Percentiles rank a stretch among this genome's conserved stretches.
Conservation (phyloP, 179 eudicot genomes). For the Drosera spatulata region DNA sequence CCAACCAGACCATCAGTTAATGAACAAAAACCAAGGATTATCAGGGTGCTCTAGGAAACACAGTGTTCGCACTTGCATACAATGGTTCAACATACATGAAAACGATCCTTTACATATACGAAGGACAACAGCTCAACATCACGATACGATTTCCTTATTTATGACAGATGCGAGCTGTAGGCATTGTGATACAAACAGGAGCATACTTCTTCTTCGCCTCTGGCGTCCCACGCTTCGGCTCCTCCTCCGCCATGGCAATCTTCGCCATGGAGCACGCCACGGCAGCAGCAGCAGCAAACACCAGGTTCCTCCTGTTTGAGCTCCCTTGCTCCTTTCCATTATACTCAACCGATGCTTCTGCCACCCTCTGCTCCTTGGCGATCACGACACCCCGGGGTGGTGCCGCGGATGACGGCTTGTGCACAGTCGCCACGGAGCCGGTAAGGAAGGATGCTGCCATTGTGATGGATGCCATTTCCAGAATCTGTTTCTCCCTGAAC, state of each 20-base stretch:
- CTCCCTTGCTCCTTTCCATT: conserved; percentile 13
- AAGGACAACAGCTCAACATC: too few relatives aligned
- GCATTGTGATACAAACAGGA: conserved; percentile 58
- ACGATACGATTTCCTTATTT: conserved; percentile 17
- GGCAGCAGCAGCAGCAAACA: conserved; percentile 51
- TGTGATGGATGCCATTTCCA: conserved; percentile 56
- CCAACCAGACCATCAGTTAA: too few relatives aligned
- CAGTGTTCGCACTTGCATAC: too few relatives aligned
- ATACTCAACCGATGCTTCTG: conserved; percentile 7
- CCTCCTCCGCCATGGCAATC: conserved; percentile 54
- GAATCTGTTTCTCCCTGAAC: not conserved
- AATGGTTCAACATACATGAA: too few relatives aligned
- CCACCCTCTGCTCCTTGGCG: conserved; percentile 38
- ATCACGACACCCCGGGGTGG: conserved; percentile 23
- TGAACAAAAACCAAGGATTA: too few relatives aligned
- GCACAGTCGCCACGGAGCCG: conserved; percentile 13
- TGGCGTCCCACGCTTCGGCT: conserved; percentile 44
- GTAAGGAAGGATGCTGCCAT: conserved; percentile 46
- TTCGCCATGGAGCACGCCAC: conserved; percentile 32
- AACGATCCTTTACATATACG: too few relatives aligned
- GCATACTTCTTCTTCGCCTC: conserved; percentile 83
- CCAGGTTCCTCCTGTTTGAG: conserved; percentile 50
- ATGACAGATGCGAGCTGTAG: conserved; percentile 60
- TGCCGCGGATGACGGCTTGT: conserved; percentile 12
- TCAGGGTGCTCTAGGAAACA: too few relatives aligned